phyloP scores from a whole-genome alignment of 139 green algal species.

The Trebouxia sp. region DNA sequence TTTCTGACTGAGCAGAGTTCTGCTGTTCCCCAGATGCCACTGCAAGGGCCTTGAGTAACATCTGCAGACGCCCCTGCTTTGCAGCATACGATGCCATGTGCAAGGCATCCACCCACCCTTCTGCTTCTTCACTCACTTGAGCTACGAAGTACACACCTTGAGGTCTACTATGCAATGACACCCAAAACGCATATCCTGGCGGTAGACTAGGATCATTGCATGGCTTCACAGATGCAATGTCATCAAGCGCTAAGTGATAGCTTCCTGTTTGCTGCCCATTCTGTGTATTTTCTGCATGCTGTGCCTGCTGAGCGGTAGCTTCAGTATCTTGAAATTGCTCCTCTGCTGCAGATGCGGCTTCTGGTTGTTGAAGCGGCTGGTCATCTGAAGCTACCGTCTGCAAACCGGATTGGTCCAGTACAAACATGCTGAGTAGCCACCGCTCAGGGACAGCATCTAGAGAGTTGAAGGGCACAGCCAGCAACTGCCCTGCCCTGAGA shows the following conservation, averaged over 20 bases:
- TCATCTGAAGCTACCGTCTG: constrained; percentile 37
- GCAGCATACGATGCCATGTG: constrained; percentile 13
- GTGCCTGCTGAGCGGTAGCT: not conserved
- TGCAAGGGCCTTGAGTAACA: constrained; percentile 3
- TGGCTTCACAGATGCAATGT: constrained; percentile 49
- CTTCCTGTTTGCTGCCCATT: not conserved
- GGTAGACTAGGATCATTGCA: constrained; percentile 68
- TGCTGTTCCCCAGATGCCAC: not conserved
- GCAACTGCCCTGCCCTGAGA: constrained; percentile 50
- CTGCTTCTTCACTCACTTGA: constrained; percentile 60
- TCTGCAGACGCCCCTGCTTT: constrained; percentile 6
- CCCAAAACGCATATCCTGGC: constrained; percentile 63
- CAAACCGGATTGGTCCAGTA: constrained; percentile 57
- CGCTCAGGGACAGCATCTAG: not conserved
- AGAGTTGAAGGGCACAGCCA: constrained; percentile 31
- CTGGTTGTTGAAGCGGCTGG: constrained; percentile 17
- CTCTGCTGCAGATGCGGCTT: constrained; percentile 6
- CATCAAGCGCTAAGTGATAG: constrained; percentile 39
- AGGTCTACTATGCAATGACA: constrained; percentile 40
- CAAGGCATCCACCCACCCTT: constrained; percentile 68
- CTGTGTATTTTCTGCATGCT: not conserved
- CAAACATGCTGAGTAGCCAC: constrained; percentile 63
- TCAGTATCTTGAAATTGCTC: not conserved
- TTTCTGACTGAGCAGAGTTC: not conserved
- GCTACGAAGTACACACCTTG: constrained; percentile 71